Conservation (phyloP, 495 filamentous ascomycete species). For the Aspergillus sparsus region DNA sequence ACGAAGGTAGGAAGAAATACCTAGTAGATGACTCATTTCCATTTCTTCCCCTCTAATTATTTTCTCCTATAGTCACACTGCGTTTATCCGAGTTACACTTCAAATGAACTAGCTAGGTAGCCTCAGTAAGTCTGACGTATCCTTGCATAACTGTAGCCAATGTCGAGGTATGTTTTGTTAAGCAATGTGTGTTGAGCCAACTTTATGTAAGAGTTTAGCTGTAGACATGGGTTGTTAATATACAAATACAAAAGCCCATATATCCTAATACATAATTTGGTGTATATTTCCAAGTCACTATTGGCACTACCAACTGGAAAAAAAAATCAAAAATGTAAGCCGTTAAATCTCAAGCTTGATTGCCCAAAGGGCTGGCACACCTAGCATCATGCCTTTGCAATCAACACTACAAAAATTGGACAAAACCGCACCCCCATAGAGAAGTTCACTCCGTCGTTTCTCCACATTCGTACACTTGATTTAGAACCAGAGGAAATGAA, state of each 20-base stretch:
- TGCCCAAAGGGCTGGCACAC: too few relatives aligned
- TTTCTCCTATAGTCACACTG: too few relatives aligned
- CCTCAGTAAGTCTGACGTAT: constrained; percentile 3
- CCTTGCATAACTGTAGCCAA: constrained; percentile 5
- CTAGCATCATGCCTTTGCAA: too few relatives aligned
- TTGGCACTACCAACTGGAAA: too few relatives aligned
- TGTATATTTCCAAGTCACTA: too few relatives aligned
- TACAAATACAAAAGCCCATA: too few relatives aligned
- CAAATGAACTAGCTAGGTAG: neutral
- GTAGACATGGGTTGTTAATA: too few relatives aligned
- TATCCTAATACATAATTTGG: too few relatives aligned
- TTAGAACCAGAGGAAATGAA: neutral
- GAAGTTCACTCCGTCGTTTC: neutral
- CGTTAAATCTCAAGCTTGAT: too few relatives aligned
- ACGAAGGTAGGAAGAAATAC: neutral
- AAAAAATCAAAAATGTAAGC: too few relatives aligned
- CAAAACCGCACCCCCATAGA: neutral
- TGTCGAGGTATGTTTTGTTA: neutral
- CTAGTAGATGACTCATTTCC: neutral
- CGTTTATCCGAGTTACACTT: too few relatives aligned
- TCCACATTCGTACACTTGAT: neutral
- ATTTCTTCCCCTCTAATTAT: neutral
- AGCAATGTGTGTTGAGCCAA: neutral
- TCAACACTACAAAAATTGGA: too few relatives aligned
- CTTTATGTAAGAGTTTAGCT: neutral